A percentile compares a stretch with the other conserved stretches of the same genome.
Conservation (phyloP, 257 asterid species). For the Nicotiana undulata region DNA sequence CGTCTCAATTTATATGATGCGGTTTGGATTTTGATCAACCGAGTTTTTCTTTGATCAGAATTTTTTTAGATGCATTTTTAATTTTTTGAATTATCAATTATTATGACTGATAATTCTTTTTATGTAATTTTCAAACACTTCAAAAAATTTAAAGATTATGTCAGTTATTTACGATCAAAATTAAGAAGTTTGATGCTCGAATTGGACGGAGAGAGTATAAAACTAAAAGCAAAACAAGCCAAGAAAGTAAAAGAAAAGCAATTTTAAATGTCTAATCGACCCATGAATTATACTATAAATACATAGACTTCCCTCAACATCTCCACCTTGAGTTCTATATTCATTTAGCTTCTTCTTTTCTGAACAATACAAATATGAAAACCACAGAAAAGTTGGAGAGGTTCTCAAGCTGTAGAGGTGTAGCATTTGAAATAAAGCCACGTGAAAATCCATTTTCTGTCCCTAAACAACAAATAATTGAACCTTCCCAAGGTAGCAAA, state of each 20-base stretch:
- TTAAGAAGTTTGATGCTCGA: no score
- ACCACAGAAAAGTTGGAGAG: slow-evolving; percentile 22
- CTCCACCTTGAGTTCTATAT: background rate
- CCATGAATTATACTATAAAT: background rate
- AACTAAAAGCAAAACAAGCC: background rate
- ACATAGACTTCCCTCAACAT: background rate
- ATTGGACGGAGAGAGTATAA: background rate
- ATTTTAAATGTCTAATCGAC: background rate
- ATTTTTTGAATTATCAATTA: no score
- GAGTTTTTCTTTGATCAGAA: no score
- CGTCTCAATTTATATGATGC: no score
- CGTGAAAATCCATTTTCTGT: slow-evolving; percentile 41
- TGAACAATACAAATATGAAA: slow-evolving; percentile 17
- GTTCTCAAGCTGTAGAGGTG: slow-evolving; percentile 70
- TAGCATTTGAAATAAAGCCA: slow-evolving; percentile 66
- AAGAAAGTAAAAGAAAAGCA: background rate
- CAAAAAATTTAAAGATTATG: no score
- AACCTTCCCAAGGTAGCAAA: slow-evolving; percentile 10
- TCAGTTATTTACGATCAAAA: no score
- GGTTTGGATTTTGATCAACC: no score
- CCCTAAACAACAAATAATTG: slow-evolving; percentile 12
- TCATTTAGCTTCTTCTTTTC: background rate
- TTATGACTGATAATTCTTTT: no score
- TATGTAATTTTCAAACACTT: no score
- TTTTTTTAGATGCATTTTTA: no score